Evolutionary conservation across 805 yeast genomes (phyloP), one percentile per base, ranked within the genome.

Genomic region (Monosporozyma solicola): DNA sequence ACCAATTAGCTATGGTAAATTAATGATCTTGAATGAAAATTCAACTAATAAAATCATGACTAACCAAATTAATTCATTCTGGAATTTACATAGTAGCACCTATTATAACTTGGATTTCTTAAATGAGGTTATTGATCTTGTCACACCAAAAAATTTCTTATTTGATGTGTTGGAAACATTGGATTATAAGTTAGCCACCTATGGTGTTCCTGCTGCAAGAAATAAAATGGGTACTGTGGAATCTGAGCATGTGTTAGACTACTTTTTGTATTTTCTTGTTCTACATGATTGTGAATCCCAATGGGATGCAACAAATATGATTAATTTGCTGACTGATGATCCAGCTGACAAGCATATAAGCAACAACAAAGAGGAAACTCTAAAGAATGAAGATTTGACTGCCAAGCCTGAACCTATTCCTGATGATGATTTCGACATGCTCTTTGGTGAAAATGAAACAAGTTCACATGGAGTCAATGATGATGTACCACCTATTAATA

Each of bases 81-180:
- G 72, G 72, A 67, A 63, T 55, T 51, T 68, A 48, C 72, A 68
- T 50, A 68, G 72, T 39, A 67, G 72, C 54, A 67, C 71, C 3
- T 68, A 65, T 53, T 68, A 65, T 48, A 68, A 68, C 48, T 51
- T 65, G 27, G 72, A 68, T 51, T 68, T 65, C 50, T 47, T 68
- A 49, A 53, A 55, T 16, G 63, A 62, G 32, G 54, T 68, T 10
- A 60, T 67, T n/a, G 47, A 59, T 20, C 41, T 68, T n/a, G 56
- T 66, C 1, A 57, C 67, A 1, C 70, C 70, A 1, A 57, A 51
- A 22, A 58, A 51, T 20, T 68, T 68, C 45, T 50, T 68, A 16
- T 44, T 49, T 9, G 70, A 65, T 53, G 61, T 64, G 2, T 51
- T 66, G 27, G 55, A 57, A 49, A 62, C 66, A 7, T 52, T 68